Evolutionary conservation across 805 yeast species (phyloP), one percentile per base, ranked within the genome.

Genomic region (Debaryomyces hansenii): DNA sequence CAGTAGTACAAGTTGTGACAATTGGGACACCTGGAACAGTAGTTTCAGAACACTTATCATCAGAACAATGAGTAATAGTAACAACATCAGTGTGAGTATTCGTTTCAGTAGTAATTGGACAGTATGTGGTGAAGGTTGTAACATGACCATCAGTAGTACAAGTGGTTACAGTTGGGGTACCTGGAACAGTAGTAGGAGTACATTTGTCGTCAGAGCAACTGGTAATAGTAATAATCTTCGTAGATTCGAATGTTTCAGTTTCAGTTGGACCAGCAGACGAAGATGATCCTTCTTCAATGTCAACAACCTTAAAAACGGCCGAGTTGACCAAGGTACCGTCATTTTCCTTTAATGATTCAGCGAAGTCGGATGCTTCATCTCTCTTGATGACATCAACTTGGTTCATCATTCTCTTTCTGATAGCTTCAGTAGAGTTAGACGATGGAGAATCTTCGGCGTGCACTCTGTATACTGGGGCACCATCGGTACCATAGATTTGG

Each of bases 371-470:
- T 12, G 37, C 50, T 21, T 45, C 71, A 49, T 65, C 74, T 59
- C 68, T 69, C 55, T 60, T 60, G 46, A 49, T 55, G 12, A 59
- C 33, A 31, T 50, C 45, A 37, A 56, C 50, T 32, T 54, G 56
- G 7, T 21, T 21, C 49, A 63, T 54, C 45, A 67, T 61, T 67
- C 75, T 68, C 60, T 60, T 70, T 62, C 70, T 69, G 59, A 69
- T 56, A 32, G 70, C 70, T 48, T 66, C 64, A 52, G 75, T 67
- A 34, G 75, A 69, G 68, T 71, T 71, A 27, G 67, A 51, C 31
- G 62, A 57, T 39, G 72, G 68, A 11, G 56, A 38, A 50, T 58
- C 45, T 31, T 56, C 55, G 11, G 45, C 52, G 49, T 59, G 65
- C 41, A 70, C 67, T 38, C 60, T 65, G 66, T 42, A 67, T 31